Evolutionary conservation across 2,329 filamentous ascomycete genomes (phyloP).

Genomic region (Fusarium ambrosium): DNA sequence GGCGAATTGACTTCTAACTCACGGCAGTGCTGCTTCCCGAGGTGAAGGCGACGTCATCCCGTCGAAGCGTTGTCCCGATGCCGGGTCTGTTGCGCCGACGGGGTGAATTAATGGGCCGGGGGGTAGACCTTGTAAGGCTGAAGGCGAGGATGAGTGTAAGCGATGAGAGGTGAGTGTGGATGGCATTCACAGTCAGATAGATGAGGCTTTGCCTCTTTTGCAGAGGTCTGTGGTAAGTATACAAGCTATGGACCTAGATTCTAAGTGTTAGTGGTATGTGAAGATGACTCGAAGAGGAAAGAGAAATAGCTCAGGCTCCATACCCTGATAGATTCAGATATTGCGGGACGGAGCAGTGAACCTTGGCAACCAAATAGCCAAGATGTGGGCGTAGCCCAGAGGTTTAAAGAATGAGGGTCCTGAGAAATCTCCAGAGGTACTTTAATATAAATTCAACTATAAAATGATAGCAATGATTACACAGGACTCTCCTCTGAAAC

Average conservation of each 20-base stretch:
- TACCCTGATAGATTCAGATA: neutral
- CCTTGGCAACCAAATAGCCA: neutral
- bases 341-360: neutral
- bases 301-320: neutral
- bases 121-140: neutral
- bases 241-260: neutral
- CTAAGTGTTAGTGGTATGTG: neutral
- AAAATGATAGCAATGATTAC: neutral
- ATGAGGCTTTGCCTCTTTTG: neutral
- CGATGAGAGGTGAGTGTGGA: neutral
- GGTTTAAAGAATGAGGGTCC: neutral
- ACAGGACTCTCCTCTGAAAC: neutral
- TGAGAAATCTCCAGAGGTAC: neutral
- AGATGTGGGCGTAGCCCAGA: neutral
- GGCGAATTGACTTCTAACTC: neutral
- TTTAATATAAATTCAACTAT: neutral
- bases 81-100: conserved; percentile 5
- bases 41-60: neutral
- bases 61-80: neutral
- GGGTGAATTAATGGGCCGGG: neutral
- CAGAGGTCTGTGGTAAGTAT: neutral
- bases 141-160: neutral
- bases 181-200: neutral
- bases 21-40: neutral
- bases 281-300: neutral